phyloP scores from a whole-genome alignment of 2,329 filamentous ascomycete genomes.

The Aspergillus brunneoviolaceus region DNA sequence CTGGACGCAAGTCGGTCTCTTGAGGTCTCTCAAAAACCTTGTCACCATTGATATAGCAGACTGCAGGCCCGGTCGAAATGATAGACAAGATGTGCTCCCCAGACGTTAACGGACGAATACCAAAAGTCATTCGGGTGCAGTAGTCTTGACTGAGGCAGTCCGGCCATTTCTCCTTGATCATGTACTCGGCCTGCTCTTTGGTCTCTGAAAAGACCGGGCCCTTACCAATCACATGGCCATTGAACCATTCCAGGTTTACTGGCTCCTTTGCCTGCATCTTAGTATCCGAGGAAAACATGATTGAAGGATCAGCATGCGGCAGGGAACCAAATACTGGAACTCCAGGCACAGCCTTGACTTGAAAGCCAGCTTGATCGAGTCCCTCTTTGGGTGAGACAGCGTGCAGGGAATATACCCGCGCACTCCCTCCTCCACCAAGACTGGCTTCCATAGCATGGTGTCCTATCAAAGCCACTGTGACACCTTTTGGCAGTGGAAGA shows the following conservation, averaged over 20 bases:
- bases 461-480: too few relatives aligned
- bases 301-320: too few relatives aligned
- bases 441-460: too few relatives aligned
- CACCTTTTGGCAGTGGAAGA: too few relatives aligned
- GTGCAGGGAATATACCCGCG: too few relatives aligned
- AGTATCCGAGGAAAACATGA: too few relatives aligned
- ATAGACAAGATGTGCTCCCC: constrained; percentile 5
- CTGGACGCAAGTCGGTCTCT: constrained; percentile 2
- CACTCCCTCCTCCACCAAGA: too few relatives aligned
- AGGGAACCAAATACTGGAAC: too few relatives aligned
- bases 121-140: constrained; percentile 3
- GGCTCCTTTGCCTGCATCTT: too few relatives aligned
- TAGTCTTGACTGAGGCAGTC: not conserved
- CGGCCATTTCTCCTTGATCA: constrained; percentile 9
- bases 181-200: constrained; percentile 4
- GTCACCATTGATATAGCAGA: constrained; percentile 4
- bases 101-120: not conserved
- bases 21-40: constrained; percentile 4
- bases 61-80: constrained; percentile 6
- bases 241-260: constrained; percentile 6
- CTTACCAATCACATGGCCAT: constrained; percentile 1
- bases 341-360: too few relatives aligned
- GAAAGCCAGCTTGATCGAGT: too few relatives aligned
- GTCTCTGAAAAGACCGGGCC: not conserved
- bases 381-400: too few relatives aligned